These are phyloP conservation scores for Lachnellula occidentalis DNA, from an alignment of 2,329 filamentous ascomycete genomes.

Conservation along the genomic window DNA sequence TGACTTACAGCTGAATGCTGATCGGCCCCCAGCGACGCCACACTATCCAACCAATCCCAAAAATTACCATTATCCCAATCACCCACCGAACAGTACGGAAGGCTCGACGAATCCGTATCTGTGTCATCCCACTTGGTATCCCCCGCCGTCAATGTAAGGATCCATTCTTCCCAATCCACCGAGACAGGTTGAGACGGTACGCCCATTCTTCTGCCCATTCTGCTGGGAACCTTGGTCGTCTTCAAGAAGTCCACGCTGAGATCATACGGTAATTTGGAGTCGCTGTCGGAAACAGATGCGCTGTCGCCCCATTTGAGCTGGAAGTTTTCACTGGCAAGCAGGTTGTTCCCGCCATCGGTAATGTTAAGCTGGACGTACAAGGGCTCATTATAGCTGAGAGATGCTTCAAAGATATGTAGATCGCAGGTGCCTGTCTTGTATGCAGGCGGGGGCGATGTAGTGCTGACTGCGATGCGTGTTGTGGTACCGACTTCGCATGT, in stretches of 20 bases:
- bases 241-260: neutral
- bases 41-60: neutral
- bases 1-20: neutral
- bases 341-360: neutral
- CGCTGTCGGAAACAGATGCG: neutral
- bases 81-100: neutral
- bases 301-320: neutral
- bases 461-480: no score
- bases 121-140: neutral
- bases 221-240: neutral
- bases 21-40: neutral
- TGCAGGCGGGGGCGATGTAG: no score
- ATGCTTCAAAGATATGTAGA: neutral
- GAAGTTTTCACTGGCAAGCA: neutral
- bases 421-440: neutral
- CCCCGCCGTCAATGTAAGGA: neutral
- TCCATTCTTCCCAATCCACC: neutral
- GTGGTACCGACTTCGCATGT: no score
- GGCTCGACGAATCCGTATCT: neutral
- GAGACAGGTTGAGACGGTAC: neutral
- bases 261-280: neutral
- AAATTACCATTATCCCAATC: neutral
- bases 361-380: neutral
- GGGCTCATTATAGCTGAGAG: neutral
- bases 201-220: neutral